A percentile compares a stretch with the other conserved stretches of the same genome.
Evolutionary conservation across 768 basidiomycete genomes (phyloP).

Genomic region (Termitomyces sp.): DNA sequence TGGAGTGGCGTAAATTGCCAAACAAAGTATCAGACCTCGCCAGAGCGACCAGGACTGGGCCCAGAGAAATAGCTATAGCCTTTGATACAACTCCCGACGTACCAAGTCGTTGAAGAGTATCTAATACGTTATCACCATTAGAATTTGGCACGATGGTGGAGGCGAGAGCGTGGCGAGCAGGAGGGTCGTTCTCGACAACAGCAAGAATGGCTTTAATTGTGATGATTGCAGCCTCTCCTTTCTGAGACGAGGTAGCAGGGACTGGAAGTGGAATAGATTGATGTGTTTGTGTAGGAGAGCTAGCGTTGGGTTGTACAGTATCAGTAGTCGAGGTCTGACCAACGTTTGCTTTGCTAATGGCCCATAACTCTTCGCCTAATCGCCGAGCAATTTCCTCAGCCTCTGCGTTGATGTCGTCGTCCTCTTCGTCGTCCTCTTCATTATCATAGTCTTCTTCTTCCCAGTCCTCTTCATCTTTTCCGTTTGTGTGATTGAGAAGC

Average conservation of each 20-base stretch:
- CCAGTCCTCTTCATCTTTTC: constrained; percentile 31
- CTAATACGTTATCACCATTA: constrained; percentile 49
- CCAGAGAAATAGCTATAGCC: constrained; percentile 51
- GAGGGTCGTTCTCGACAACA: constrained; percentile 51
- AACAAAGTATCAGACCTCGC: constrained; percentile 68
- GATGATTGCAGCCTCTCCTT: constrained; percentile 55
- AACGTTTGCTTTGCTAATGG: constrained; percentile 62
- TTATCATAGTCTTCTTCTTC: constrained; percentile 41
- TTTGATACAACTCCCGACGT: constrained; percentile 46
- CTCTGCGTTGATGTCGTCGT: constrained; percentile 62
- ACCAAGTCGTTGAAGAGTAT: constrained; percentile 49
- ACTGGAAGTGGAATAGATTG: constrained; percentile 9
- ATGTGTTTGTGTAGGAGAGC: not conserved
- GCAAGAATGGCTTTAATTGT: constrained; percentile 65
- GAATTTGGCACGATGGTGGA: constrained; percentile 47
- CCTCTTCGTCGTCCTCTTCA: constrained; percentile 50
- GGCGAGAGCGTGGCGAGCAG: constrained; percentile 52
- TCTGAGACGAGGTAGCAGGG: constrained; percentile 27
- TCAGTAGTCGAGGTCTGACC: constrained; percentile 20
- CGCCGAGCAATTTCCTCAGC: constrained; percentile 73
- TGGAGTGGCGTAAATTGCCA: constrained; percentile 59
- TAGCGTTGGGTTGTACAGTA: constrained; percentile 3
- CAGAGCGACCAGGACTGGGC: constrained; percentile 59
- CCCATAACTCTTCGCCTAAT: constrained; percentile 75
- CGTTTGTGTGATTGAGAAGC: constrained; percentile 2